Evolutionary conservation across 441 rosid genomes (phyloP).

Genomic region (Capsella rubella): DNA sequence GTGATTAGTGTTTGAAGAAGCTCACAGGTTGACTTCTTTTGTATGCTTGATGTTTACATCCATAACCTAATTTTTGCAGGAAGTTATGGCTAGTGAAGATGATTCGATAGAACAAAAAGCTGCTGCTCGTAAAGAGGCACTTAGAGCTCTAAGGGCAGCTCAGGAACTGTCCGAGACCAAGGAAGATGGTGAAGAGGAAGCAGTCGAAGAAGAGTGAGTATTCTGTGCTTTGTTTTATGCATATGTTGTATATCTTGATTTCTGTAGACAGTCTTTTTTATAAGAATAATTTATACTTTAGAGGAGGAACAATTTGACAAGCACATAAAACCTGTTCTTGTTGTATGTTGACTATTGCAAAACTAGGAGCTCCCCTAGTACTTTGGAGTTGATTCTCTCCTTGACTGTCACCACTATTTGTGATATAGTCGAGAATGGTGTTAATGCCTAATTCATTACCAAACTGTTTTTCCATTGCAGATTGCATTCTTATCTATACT

Average conservation of each 20-base stretch:
- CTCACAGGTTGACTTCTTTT: neutral
- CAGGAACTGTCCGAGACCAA: constrained; percentile 56
- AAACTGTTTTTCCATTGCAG: neutral
- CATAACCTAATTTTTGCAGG: constrained; percentile 27
- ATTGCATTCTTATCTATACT: neutral
- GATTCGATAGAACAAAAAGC: constrained; percentile 75
- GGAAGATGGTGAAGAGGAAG: constrained; percentile 47
- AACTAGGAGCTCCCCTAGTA: neutral
- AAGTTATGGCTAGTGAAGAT: constrained; percentile 65
- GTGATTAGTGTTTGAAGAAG: neutral
- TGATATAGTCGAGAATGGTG: neutral
- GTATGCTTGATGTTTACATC: neutral
- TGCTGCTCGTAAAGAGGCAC: constrained; percentile 79
- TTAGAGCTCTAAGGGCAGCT: constrained; percentile 81
- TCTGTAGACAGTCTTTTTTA: neutral
- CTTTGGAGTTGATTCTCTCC: neutral
- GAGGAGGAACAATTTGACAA: neutral
- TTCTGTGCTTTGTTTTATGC: constrained; percentile 15
- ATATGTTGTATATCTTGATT: neutral
- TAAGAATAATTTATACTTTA: neutral
- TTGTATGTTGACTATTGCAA: constrained; percentile 16
- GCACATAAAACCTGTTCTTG: neutral
- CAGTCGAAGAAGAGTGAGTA: constrained; percentile 56
- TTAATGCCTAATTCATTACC: neutral
- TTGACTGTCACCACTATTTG: neutral